Percentiles rank a stretch among this genome's conserved stretches.
Conservation (phyloP, 2,329 filamentous ascomycete species). For the Colletotrichum sp. region DNA sequence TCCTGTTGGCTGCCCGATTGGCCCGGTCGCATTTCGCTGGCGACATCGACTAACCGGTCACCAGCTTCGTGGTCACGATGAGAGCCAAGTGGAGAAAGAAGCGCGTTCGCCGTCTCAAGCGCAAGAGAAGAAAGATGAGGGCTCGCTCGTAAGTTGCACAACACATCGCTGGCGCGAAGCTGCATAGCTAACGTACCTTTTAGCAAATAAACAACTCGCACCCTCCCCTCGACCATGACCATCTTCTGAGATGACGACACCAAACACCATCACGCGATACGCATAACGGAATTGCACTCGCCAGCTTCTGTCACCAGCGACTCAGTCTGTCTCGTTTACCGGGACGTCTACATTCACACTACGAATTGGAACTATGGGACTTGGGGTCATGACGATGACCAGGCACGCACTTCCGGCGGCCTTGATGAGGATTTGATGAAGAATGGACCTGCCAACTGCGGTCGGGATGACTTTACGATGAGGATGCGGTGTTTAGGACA, state of each 20-base stretch:
- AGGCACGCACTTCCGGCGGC: background rate
- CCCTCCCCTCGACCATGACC: slow-evolving; percentile 58
- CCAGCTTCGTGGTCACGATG: slow-evolving; percentile 58
- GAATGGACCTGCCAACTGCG: slow-evolving; percentile 12
- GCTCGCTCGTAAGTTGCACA: slow-evolving; percentile 85
- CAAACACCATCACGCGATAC: slow-evolving; percentile 8
- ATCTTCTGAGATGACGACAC: slow-evolving; percentile 34
- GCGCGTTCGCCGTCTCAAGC: slow-evolving; percentile 98
- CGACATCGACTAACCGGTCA: background rate
- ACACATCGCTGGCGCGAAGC: background rate
- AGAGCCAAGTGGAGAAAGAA: slow-evolving; percentile 99
- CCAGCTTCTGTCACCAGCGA: slow-evolving; percentile 14
- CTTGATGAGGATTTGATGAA: slow-evolving; percentile 15
- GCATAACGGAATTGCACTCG: background rate
- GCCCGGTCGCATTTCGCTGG: background rate
- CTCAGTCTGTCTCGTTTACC: slow-evolving; percentile 13
- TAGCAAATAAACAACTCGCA: slow-evolving; percentile 73
- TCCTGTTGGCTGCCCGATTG: background rate
- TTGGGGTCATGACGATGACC: slow-evolving; percentile 18
- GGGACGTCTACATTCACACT: slow-evolving; percentile 27
- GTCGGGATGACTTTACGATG: slow-evolving; percentile 19
- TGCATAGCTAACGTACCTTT: slow-evolving; percentile 32
- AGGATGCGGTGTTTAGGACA: slow-evolving; percentile 18
- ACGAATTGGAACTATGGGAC: slow-evolving; percentile 19
- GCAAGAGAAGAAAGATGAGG: slow-evolving; percentile 99